Evolutionary conservation across 345 rosid species (phyloP).

Genomic region (Eucalyptus shirleyi): DNA sequence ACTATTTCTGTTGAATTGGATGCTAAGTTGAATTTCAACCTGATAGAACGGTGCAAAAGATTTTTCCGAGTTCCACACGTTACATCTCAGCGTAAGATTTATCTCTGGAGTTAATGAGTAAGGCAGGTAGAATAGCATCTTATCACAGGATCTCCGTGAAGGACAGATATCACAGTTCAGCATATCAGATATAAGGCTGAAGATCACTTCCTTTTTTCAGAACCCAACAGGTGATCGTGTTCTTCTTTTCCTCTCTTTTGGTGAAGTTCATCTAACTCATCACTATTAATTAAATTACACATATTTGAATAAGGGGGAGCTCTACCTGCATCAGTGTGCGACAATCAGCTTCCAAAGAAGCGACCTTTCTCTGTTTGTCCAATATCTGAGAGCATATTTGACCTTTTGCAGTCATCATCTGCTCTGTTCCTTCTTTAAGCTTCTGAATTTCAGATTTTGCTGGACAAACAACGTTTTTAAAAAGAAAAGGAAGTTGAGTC

Average conservation of each 20-base stretch:
- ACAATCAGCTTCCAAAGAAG: conserved; percentile 46
- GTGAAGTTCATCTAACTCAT: not conserved
- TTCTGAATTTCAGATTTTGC: conserved; percentile 32
- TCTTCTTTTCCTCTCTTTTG: not conserved
- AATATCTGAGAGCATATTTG: conserved; percentile 42
- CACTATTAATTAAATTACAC: not conserved
- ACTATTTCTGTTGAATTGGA: too few relatives aligned
- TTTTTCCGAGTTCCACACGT: not conserved
- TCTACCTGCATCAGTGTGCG: conserved; percentile 50
- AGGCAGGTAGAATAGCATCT: not conserved
- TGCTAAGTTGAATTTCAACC: not conserved
- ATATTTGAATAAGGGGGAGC: not conserved
- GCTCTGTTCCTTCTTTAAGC: conserved; percentile 36
- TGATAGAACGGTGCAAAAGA: not conserved
- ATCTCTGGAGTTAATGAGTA: not conserved
- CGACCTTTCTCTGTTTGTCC: conserved; percentile 40
- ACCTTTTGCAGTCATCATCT: conserved; percentile 40
- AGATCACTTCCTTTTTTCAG: not conserved
- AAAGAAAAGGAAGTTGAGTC: not conserved
- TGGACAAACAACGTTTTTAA: conserved; percentile 2
- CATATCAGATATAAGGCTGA: not conserved
- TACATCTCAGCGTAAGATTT: not conserved
- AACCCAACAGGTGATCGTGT: not conserved
- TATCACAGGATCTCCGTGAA: not conserved
- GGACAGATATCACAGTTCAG: not conserved